phyloP scores from a whole-genome alignment of 768 basidiomycete species.

The Galerina marginata region DNA sequence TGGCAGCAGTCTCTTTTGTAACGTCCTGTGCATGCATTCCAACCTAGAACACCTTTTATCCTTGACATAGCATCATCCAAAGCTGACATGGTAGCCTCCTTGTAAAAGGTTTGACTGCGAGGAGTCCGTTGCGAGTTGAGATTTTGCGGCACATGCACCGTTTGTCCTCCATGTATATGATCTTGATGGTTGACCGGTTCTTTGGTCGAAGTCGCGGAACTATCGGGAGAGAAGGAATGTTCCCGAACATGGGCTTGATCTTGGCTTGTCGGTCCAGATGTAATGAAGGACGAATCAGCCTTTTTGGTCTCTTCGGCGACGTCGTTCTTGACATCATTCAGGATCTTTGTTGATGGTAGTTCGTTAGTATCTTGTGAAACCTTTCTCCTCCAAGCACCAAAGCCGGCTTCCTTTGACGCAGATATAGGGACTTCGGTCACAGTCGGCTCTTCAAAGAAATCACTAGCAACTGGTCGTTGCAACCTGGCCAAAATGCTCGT shows the following conservation, averaged over 20 bases:
- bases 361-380: conserved; percentile 26
- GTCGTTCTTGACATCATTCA: conserved; percentile 14
- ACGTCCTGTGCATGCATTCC: conserved; percentile 61
- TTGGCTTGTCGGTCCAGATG: conserved; percentile 2
- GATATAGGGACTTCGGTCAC: conserved; percentile 15
- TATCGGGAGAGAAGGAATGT: conserved; percentile 7
- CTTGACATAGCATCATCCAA: conserved; percentile 85
- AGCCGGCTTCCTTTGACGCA: conserved; percentile 38
- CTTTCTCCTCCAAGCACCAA: conserved; percentile 52
- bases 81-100: conserved; percentile 68
- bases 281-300: conserved; percentile 8
- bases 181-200: conserved; percentile 21
- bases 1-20: conserved; percentile 32
- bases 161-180: conserved; percentile 20
- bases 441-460: conserved; percentile 69
- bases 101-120: conserved; percentile 49
- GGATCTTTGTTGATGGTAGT: conserved; percentile 4
- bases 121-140: conserved; percentile 36
- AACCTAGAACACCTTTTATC: conserved; percentile 80
- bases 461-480: conserved; percentile 63
- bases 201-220: conserved; percentile 21
- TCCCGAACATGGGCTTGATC: conserved; percentile 9
- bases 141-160: conserved; percentile 29
- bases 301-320: conserved; percentile 21
- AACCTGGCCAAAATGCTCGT: conserved; percentile 29